Evolutionary conservation across 371 early-diverging fungal genomes (phyloP), one percentile per base, ranked within the genome.

Genomic region (Fennellomyces sp.): DNA sequence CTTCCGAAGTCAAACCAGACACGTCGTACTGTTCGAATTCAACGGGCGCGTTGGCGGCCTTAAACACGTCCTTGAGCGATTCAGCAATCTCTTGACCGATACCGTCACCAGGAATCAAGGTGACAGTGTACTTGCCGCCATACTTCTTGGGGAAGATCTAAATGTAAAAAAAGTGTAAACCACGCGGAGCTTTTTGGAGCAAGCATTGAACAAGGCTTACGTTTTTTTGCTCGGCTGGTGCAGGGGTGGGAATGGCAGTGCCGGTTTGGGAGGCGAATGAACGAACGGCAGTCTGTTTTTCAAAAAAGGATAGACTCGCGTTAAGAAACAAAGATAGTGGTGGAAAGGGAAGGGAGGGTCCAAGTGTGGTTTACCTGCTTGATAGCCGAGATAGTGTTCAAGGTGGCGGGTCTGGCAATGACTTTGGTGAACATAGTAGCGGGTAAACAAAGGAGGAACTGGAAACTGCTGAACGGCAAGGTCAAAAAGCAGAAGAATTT

Each of bases 91-190:
- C 98, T 74, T 88, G 87, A 64, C 98, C 98, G 60, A 97, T 89
- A 76, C 98, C 98, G 78, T 98, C 98, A 70, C 98, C 98, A 56
- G 97, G 98, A 68, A 98, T 94, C 52, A 98, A 81, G 13, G 98
- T 97, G 35, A 96, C 95, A 42, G 92, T 95, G 84, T 91, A 88
- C 42, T 85, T 88, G 51, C 97, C 97, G 50, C 77, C 77, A 54
- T 77, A 77, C 68, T 77, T 77, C 63, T 77, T 77, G 56, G 74
- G 68, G 60, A 64, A 64, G 33, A 71, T 71, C 77, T 77, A 64
- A 17, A 60, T 51, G 11, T 36, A 33, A 4, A 11, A 42, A 28
- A 19, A 30, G 25, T 28, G 19, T 42, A 27, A 33, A 50, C 5
- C 12, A 33, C 39, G 0, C 21, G 17, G 21, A 12, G 38, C 3